phyloP scores from a whole-genome alignment of 2,329 filamentous ascomycete genomes.

The Microcera coccophila region DNA sequence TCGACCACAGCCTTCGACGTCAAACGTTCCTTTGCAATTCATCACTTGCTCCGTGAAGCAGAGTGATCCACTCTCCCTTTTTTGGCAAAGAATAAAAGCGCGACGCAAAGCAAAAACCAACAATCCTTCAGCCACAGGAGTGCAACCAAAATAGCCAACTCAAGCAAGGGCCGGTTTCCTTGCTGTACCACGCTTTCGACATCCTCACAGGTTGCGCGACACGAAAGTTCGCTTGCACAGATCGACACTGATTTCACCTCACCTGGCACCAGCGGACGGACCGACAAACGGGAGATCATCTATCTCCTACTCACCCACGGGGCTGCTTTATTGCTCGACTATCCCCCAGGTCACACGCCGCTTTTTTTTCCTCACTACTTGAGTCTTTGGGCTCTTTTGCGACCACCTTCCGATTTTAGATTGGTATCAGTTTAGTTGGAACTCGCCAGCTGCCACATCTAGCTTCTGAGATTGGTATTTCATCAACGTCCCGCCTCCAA shows the following conservation, averaged over 20 bases:
- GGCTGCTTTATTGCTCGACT: background rate
- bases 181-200: conserved; percentile 18
- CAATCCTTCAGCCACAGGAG: conserved; percentile 3
- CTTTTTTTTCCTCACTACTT: background rate
- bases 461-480: background rate
- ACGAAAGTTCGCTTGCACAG: background rate
- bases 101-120: conserved; percentile 11
- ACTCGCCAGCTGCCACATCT: background rate
- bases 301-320: background rate
- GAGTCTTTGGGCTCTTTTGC: background rate
- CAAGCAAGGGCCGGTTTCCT: conserved; percentile 27
- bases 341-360: background rate
- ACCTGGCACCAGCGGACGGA: background rate
- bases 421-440: background rate
- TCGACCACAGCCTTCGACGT: conserved; percentile 26
- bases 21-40: conserved; percentile 25
- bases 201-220: background rate
- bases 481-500: background rate
- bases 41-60: conserved; percentile 12
- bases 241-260: background rate
- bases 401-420: background rate
- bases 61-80: conserved; percentile 17
- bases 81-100: conserved; percentile 9
- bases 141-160: background rate
- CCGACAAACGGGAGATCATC: background rate